Evolutionary conservation across 148 eudicot species (phyloP).

Genomic region (Silene latifolia): DNA sequence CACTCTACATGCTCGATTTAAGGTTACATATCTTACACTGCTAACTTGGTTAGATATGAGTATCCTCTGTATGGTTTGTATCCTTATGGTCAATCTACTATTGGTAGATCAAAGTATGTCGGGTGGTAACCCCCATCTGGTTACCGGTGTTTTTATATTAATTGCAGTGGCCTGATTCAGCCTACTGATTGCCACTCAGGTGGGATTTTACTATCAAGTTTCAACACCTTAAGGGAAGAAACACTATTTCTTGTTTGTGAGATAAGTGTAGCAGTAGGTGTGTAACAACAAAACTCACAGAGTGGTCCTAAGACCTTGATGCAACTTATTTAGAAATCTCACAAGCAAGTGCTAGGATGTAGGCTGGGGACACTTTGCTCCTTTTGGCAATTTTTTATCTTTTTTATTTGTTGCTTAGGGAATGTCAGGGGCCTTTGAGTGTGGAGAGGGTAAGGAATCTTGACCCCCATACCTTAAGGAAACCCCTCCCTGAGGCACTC

Average conservation of each 20-base stretch:
- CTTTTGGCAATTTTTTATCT: not conserved
- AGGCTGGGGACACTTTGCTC: not conserved
- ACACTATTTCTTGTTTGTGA: not conserved
- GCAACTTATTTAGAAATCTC: too few species aligned
- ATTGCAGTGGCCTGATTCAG: not conserved
- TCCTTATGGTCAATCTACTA: not conserved
- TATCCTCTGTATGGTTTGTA: not conserved
- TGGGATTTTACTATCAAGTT: not conserved
- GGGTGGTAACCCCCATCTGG: not conserved
- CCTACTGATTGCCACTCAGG: not conserved
- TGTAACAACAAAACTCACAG: not conserved
- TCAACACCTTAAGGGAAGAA: not conserved
- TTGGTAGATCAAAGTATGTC: constrained; percentile 1
- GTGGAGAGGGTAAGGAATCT: not conserved
- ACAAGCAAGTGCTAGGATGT: not conserved
- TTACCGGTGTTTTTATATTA: not conserved
- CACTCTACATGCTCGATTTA: constrained; percentile 97
- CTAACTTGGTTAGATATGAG: not conserved
- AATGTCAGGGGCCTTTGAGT: not conserved
- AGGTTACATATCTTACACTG: constrained; percentile 43
- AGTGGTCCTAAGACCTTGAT: not conserved
- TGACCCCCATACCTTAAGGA: not conserved
- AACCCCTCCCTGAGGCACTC: not conserved
- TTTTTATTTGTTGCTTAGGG: not conserved
- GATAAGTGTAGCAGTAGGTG: not conserved